phyloP scores from a whole-genome alignment of 2,329 filamentous ascomycete species.

The Exophiala calicioides region DNA sequence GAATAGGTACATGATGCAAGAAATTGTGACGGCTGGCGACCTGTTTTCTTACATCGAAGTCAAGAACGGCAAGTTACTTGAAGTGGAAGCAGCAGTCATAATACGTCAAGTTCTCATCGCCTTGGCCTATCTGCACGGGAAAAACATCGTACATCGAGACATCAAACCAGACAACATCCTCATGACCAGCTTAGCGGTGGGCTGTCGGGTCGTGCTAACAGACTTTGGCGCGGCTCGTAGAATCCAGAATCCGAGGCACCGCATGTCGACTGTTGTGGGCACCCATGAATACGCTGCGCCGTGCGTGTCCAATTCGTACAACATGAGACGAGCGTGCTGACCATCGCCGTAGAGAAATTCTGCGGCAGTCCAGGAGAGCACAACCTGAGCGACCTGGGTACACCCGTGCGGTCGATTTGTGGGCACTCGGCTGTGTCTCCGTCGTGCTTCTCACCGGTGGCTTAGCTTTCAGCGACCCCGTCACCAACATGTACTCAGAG shows the following conservation, averaged over 20 bases:
- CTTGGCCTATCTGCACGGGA: conserved; percentile 58
- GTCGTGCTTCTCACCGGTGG: conserved; percentile 55
- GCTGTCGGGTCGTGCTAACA: conserved; percentile 58
- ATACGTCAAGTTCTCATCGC: conserved; percentile 58
- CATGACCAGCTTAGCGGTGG: conserved; percentile 54
- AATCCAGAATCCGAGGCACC: conserved; percentile 33
- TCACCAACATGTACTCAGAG: conserved; percentile 34
- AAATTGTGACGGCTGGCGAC: conserved; percentile 61
- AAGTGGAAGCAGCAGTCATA: conserved; percentile 57
- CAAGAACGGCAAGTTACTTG: conserved; percentile 48
- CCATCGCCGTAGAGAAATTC: conserved; percentile 27
- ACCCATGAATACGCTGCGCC: conserved; percentile 61
- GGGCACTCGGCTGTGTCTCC: conserved; percentile 61
- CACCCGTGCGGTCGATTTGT: conserved; percentile 61
- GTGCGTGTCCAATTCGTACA: conserved; percentile 43
- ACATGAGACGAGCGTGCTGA: conserved; percentile 7
- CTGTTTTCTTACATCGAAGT: conserved; percentile 60
- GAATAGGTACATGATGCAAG: conserved; percentile 60
- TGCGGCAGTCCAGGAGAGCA: conserved; percentile 30
- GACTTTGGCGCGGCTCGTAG: conserved; percentile 61
- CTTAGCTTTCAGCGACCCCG: conserved; percentile 47
- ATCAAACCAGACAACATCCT: conserved; percentile 66
- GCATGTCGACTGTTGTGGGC: conserved; percentile 58
- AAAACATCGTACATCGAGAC: conserved; percentile 61
- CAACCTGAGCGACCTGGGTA: conserved; percentile 39